A percentile compares a stretch with the other conserved stretches of the same genome.
phyloP scores from a whole-genome alignment of 768 basidiomycete species.

The Lactarius hatsudake region DNA sequence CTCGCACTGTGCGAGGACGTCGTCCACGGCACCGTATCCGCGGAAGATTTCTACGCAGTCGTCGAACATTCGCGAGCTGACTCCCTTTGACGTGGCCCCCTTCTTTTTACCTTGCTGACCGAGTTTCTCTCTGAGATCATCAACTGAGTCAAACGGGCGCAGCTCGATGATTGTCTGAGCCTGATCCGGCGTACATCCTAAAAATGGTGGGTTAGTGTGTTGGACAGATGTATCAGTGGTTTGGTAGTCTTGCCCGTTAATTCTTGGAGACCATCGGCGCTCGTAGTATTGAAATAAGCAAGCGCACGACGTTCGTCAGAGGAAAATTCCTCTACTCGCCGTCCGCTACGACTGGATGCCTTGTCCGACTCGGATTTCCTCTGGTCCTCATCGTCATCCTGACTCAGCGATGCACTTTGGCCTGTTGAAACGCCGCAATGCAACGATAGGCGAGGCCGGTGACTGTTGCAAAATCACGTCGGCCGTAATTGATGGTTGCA shows the following conservation, averaged over 20 bases:
- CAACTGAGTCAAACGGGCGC: constrained; percentile 75
- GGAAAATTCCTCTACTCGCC: constrained; percentile 35
- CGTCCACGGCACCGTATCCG: constrained; percentile 86
- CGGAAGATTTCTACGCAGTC: constrained; percentile 82
- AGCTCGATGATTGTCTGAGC: constrained; percentile 73
- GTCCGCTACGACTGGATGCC: constrained; percentile 37
- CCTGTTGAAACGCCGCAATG: constrained; percentile 47
- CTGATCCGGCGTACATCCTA: constrained; percentile 79
- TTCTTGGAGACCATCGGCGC: constrained; percentile 64
- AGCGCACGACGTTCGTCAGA: constrained; percentile 52
- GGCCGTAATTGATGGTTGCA: constrained; percentile 40
- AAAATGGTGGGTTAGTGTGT: constrained; percentile 13
- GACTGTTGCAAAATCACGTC: constrained; percentile 40
- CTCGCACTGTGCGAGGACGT: constrained; percentile 85
- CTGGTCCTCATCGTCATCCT: constrained; percentile 69
- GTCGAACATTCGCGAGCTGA: constrained; percentile 88
- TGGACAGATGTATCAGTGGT: neutral
- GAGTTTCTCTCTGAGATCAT: constrained; percentile 73
- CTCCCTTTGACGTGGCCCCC: constrained; percentile 75
- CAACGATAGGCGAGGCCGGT: constrained; percentile 43
- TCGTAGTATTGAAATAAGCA: constrained; percentile 65
- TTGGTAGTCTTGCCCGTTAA: constrained; percentile 56
- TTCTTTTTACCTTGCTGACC: constrained; percentile 70
- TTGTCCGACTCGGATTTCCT: constrained; percentile 51
- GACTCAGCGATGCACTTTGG: constrained; percentile 56